Percentiles rank a stretch among this genome's conserved stretches.
phyloP scores from a whole-genome alignment of 1,284 basidiomycete species.

The Tremellales sp. region DNA sequence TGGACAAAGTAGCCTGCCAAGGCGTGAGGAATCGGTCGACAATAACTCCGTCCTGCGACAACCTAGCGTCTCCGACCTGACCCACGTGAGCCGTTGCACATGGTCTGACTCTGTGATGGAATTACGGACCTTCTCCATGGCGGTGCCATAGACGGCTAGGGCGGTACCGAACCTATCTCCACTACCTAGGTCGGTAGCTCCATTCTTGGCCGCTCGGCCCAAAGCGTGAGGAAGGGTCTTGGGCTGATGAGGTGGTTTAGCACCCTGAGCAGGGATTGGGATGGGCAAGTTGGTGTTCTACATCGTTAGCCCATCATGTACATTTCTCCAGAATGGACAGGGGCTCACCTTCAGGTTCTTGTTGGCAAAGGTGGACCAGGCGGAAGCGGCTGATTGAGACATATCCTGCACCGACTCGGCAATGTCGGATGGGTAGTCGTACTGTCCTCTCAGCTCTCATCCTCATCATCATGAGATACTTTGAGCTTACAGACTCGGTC shows the following conservation, averaged over 20 bases:
- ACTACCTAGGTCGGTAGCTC: slow-evolving; percentile 58
- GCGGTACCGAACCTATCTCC: slow-evolving; percentile 71
- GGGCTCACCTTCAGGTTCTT: slow-evolving; percentile 71
- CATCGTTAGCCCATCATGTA: slow-evolving; percentile 2
- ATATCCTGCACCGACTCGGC: slow-evolving; percentile 54
- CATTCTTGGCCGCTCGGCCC: slow-evolving; percentile 70
- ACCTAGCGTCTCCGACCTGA: slow-evolving; percentile 70
- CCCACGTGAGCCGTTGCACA: neutral
- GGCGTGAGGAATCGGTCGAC: slow-evolving; percentile 72
- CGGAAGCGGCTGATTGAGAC: slow-evolving; percentile 65
- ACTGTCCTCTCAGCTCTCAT: slow-evolving; percentile 48
- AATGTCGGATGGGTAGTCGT: slow-evolving; percentile 70
- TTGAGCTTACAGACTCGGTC: slow-evolving; percentile 54
- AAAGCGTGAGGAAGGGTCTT: slow-evolving; percentile 96
- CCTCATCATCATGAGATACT: neutral
- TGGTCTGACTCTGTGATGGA: neutral
- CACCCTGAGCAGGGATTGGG: slow-evolving; percentile 55
- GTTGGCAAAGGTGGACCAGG: slow-evolving; percentile 80
- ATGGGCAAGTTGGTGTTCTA: slow-evolving; percentile 75
- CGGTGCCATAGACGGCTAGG: slow-evolving; percentile 71
- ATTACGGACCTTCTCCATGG: slow-evolving; percentile 65
- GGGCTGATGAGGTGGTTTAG: slow-evolving; percentile 57
- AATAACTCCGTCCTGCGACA: slow-evolving; percentile 77
- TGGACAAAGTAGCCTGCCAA: slow-evolving; percentile 84
- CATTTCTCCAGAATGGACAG: neutral